These are phyloP conservation scores for Nakazawaea pomicola DNA, from an alignment of 805 yeast species.

Conservation along the genomic window DNA sequence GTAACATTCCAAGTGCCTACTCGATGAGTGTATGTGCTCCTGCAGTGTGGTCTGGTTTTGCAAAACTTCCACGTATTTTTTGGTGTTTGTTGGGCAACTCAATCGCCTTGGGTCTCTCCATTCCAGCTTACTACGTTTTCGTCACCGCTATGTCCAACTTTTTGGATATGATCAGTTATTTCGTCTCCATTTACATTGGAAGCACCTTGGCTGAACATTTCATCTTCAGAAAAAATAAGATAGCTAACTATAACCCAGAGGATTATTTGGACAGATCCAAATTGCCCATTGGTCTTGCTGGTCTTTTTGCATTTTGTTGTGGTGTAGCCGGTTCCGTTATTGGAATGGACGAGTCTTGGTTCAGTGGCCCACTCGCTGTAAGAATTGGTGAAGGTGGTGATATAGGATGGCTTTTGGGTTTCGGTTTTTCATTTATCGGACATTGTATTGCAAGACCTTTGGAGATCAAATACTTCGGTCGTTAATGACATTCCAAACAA, in stretches of 20 bases:
- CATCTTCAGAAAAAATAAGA: constrained; percentile 21
- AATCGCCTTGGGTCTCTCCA: constrained; percentile 27
- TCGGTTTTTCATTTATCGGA: constrained; percentile 25
- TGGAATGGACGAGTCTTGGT: constrained; percentile 31
- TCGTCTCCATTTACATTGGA: constrained; percentile 30
- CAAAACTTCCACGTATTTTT: constrained; percentile 28
- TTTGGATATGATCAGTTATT: constrained; percentile 28
- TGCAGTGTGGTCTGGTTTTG: constrained; percentile 28
- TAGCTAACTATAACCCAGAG: constrained; percentile 21
- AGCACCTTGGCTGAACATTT: constrained; percentile 27
- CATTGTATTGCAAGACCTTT: constrained; percentile 26
- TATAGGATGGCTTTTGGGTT: constrained; percentile 27
- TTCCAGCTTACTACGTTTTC: constrained; percentile 31
- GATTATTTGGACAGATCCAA: constrained; percentile 22
- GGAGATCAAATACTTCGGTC: constrained; percentile 27
- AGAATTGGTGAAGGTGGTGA: constrained; percentile 27
- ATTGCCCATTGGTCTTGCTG: constrained; percentile 29
- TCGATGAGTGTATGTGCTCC: constrained; percentile 28
- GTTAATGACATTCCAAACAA: too few relatives aligned
- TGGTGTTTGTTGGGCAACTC: constrained; percentile 31
- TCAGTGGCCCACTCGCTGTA: constrained; percentile 27
- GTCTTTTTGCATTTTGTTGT: constrained; percentile 24
- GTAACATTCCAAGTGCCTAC: constrained; percentile 30
- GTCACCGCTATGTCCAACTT: constrained; percentile 27
- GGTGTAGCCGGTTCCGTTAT: constrained; percentile 30